Evolutionary conservation across 169 alveolate species (phyloP).

Genomic region (Eimeria tenella): DNA sequence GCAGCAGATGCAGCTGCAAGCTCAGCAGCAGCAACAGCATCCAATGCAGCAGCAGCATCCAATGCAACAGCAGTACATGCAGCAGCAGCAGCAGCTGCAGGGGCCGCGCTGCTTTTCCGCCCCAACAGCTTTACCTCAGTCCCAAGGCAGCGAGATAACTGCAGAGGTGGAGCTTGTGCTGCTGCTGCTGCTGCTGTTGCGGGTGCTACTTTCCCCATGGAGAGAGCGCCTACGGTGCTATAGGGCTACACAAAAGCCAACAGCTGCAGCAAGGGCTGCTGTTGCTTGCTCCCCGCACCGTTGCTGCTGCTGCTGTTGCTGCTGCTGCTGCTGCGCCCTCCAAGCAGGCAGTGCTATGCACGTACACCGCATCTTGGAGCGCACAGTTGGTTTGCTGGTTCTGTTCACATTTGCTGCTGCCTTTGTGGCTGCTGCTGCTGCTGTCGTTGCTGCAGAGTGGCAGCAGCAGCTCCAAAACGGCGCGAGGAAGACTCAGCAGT

Average conservation of each 20-base stretch:
- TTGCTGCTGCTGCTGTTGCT: background rate
- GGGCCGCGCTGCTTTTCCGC: background rate
- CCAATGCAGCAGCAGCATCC: conserved; percentile 28
- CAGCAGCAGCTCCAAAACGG: conserved; percentile 7
- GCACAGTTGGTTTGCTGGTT: too few relatives aligned
- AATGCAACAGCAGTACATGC: background rate
- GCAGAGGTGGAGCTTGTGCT: background rate
- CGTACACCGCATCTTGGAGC: too few relatives aligned
- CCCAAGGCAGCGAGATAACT: background rate
- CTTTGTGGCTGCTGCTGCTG: conserved; percentile 35
- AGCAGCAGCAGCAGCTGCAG: conserved; percentile 46
- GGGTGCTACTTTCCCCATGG: background rate
- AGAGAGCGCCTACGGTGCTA: too few relatives aligned
- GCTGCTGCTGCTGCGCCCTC: background rate
- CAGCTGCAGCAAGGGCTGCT: background rate
- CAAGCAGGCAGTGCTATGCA: too few relatives aligned
- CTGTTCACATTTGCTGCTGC: background rate
- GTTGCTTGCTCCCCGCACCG: background rate
- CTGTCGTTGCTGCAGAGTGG: background rate
- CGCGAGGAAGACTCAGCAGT: conserved; percentile 26
- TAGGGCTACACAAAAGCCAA: background rate
- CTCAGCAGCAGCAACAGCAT: conserved; percentile 30
- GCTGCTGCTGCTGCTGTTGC: conserved; percentile 27
- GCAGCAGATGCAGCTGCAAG: conserved; percentile 10
- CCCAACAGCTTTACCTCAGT: background rate